Evolutionary conservation across 2,329 filamentous ascomycete genomes (phyloP), one percentile per base, ranked within the genome.

Genomic region (Trichophyton simii): DNA sequence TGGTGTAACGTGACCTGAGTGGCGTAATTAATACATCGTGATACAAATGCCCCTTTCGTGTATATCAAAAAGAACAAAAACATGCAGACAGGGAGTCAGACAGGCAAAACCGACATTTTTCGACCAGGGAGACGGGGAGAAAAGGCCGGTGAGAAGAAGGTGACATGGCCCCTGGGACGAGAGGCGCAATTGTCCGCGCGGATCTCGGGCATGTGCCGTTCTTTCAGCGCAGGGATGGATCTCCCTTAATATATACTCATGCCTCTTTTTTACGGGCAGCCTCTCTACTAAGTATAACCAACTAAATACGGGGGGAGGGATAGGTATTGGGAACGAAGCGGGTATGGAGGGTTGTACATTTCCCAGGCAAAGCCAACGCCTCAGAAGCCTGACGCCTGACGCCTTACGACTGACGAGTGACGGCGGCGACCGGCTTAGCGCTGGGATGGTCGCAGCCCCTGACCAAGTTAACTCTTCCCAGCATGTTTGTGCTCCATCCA

Each of bases 21-120:
- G 52, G 52, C 52, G 52, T 55, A 55, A 18, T 55, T 34, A 55
- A 54, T 54, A 54, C 50, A 54, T 54, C 50, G 22, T 54, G 50
- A 38, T 55, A 55, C 52, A 7, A n/a, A 34, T 15, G 15, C 31
- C n/a, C 31, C 28, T 36, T 36, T 52, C 25, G 6, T 52, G 20
- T 52, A 52, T 52, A 52, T 52, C 46, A 52, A 9, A 28, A 25
- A 28, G 11, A 4, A 22, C 3, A 22, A 11, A 50, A 7, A 36
- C 9, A 38, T 9, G 34, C 34, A 4, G 34, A 38, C 34, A 38
- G 34, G 46, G n/a, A 25, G 25, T 20, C 25, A 44, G 13, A 18
- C n/a, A 44, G 15, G n/a, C 41, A 7, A n/a, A 7, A 44, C n/a
- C 18, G n/a, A 9, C n/a, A n/a, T 44, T 44, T 44, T 3, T 44